Evolutionary conservation across 2,329 filamentous ascomycete genomes (phyloP).

Genomic region (Aureobasidium vineae): DNA sequence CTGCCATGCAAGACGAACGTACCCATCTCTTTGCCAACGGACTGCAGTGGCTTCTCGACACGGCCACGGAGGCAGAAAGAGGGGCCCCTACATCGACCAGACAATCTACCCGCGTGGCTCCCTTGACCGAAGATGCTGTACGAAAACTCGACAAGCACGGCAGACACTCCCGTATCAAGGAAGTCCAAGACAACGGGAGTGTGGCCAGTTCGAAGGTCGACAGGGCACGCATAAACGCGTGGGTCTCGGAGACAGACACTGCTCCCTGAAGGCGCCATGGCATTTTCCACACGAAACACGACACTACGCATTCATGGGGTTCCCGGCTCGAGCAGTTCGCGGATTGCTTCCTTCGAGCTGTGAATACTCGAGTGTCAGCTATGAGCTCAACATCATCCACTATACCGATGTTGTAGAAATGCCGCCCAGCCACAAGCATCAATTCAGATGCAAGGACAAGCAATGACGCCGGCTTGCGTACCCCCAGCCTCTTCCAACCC

Average conservation of each 20-base stretch:
- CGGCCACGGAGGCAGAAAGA: not conserved
- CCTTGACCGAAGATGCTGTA: conserved; percentile 8
- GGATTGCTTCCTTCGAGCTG: not conserved
- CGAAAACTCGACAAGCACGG: conserved; percentile 9
- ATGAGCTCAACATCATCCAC: not conserved
- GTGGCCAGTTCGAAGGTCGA: not conserved
- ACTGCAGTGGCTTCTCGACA: conserved; percentile 15
- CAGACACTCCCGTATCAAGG: not conserved
- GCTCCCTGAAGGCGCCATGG: not conserved
- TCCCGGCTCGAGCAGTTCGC: not conserved
- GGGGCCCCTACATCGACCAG: not conserved
- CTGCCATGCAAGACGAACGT: not conserved
- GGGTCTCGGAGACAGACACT: not conserved
- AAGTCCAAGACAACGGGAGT: not conserved
- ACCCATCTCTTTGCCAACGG: conserved; percentile 4
- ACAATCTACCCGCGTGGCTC: not conserved
- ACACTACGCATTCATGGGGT: not conserved
- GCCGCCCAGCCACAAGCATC: not conserved
- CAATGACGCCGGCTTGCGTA: not conserved
- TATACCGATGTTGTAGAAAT: not conserved
- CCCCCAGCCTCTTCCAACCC: not conserved
- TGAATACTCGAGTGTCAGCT: no score
- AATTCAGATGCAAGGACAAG: not conserved
- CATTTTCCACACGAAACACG: not conserved
- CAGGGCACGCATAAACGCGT: conserved; percentile 1